Conservation (phyloP, 441 rosid species). For the Populus hybrid region DNA sequence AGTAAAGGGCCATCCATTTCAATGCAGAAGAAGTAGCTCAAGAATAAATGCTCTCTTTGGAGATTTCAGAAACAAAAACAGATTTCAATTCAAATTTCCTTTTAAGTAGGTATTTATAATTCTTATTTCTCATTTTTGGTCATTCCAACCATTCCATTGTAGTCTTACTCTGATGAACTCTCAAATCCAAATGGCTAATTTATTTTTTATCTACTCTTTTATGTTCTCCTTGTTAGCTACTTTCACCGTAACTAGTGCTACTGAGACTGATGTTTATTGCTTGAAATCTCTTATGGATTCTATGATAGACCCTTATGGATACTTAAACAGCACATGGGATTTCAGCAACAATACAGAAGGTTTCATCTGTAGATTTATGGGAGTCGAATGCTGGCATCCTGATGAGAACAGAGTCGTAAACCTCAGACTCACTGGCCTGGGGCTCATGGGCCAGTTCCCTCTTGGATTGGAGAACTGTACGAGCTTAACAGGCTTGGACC, state of each 20-base stretch:
- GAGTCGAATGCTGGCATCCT: conserved; percentile 25
- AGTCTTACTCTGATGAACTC: no score
- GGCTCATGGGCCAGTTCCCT: conserved; percentile 44
- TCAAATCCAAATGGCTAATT: no score
- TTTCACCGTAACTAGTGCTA: not conserved
- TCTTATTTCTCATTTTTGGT: no score
- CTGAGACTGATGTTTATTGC: not conserved
- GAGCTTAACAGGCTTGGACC: conserved; percentile 20
- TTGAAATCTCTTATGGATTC: conserved; percentile 16
- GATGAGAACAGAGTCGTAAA: not conserved
- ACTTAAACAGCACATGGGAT: conserved; percentile 22
- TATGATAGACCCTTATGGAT: conserved; percentile 15
- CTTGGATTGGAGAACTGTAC: conserved; percentile 26
- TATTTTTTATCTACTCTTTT: no score
- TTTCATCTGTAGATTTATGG: conserved; percentile 28
- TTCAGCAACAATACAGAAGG: conserved; percentile 21
- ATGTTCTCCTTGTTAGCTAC: not conserved
- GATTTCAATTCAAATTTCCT: no score
- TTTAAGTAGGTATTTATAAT: no score
- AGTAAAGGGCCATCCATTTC: no score
- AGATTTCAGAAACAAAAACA: no score
- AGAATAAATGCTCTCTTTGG: no score
- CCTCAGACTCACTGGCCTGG: conserved; percentile 18
- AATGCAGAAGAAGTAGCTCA: no score
- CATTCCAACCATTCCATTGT: no score